These are phyloP conservation scores for Apocynum venetum DNA, from an alignment of 257 asterid genomes.

Conservation along the genomic window DNA sequence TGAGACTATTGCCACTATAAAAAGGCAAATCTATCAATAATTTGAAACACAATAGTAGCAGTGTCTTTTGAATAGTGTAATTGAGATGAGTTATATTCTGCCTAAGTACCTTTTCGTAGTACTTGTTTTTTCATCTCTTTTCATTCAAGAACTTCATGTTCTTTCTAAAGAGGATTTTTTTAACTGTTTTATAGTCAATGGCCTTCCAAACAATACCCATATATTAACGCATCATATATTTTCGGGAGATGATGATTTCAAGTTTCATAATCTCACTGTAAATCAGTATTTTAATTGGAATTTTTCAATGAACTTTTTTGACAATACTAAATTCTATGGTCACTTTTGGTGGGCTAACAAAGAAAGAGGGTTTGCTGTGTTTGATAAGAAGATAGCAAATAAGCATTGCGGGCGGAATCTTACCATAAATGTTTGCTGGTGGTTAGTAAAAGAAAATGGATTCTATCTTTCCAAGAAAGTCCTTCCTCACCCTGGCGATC, in stretches of 20 bases:
- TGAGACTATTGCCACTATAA: too few relatives aligned
- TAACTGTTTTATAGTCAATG: background rate
- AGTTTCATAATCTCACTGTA: background rate
- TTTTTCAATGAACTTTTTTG: background rate
- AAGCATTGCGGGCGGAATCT: background rate
- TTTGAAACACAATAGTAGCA: too few relatives aligned
- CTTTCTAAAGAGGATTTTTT: too few relatives aligned
- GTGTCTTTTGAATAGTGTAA: too few relatives aligned
- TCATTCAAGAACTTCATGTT: too few relatives aligned
- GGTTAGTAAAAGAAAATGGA: background rate
- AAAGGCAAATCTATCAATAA: too few relatives aligned
- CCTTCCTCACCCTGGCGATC: background rate
- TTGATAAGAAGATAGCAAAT: background rate
- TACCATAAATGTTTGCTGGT: background rate
- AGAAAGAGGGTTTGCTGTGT: background rate
- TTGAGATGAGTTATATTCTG: too few relatives aligned
- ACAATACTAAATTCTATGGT: background rate
- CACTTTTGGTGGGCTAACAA: background rate
- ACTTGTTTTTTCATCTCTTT: too few relatives aligned
- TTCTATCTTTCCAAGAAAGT: background rate
- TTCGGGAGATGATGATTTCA: background rate
- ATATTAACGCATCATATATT: background rate
- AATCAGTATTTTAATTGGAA: background rate
- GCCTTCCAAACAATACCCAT: background rate
- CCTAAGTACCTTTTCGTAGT: too few relatives aligned